Conservation (phyloP, 768 basidiomycete species). For the Terana coerulea region DNA sequence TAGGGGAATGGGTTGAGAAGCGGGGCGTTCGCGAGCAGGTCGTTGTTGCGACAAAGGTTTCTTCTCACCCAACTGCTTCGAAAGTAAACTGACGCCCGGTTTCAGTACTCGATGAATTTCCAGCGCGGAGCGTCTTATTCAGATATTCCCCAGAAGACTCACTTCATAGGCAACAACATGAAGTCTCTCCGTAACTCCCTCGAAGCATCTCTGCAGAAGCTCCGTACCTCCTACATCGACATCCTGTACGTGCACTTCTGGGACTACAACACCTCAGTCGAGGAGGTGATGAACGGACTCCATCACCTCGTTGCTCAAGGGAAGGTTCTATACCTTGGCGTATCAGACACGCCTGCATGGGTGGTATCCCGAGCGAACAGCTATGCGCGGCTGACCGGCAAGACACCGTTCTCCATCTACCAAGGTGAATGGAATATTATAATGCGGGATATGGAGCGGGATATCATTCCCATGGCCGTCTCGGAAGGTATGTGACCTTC, state of each 20-base stretch:
- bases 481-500: conserved; percentile 22
- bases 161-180: conserved; percentile 35
- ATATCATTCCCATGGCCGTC: conserved; percentile 35
- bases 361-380: conserved; percentile 30
- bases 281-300: conserved; percentile 53
- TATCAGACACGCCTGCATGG: conserved; percentile 34
- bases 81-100: background rate
- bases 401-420: conserved; percentile 33
- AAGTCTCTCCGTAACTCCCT: conserved; percentile 34
- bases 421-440: conserved; percentile 34
- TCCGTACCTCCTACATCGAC: conserved; percentile 42
- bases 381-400: conserved; percentile 35
- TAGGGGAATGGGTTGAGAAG: conserved; percentile 36
- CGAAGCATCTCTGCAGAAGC: conserved; percentile 34
- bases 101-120: conserved; percentile 15
- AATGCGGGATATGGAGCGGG: conserved; percentile 35
- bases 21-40: conserved; percentile 31
- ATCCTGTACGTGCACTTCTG: conserved; percentile 45
- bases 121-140: conserved; percentile 13
- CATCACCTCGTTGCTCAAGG: conserved; percentile 46
- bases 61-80: too few relatives aligned
- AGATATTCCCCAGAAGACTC: conserved; percentile 20
- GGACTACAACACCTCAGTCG: conserved; percentile 43
- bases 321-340: conserved; percentile 38
- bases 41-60: conserved; percentile 23